Percentiles rank a stretch among this genome's conserved stretches.
Evolutionary conservation across 1,284 basidiomycete genomes (phyloP).

Genomic region (Phylloporus sp.): DNA sequence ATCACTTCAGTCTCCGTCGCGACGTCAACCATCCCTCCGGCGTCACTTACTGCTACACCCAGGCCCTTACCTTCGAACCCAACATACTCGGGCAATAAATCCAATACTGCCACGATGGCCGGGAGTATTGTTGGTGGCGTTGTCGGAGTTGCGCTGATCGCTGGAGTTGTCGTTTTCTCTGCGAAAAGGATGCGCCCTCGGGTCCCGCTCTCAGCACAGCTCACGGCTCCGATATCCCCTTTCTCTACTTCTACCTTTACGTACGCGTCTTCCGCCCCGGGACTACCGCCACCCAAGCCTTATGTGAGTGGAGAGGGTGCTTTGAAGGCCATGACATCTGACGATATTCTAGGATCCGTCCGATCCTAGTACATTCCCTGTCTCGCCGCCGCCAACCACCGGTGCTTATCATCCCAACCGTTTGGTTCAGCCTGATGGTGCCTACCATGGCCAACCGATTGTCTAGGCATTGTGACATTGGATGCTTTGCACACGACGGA

Average conservation of each 20-base stretch:
- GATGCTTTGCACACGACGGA: no score
- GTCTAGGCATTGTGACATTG: no score
- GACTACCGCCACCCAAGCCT: constrained; percentile 33
- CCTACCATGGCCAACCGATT: no score
- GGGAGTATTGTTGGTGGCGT: constrained; percentile 47
- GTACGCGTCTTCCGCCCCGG: constrained; percentile 6
- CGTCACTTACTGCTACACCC: constrained; percentile 12
- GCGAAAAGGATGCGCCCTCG: constrained; percentile 34
- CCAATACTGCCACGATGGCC: constrained; percentile 31
- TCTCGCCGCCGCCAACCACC: neutral
- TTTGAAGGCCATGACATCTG: neutral
- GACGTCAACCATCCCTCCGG: constrained; percentile 4
- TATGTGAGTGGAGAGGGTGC: constrained; percentile 30
- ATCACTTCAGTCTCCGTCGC: neutral
- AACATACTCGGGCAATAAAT: constrained; percentile 1
- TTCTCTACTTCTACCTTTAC: constrained; percentile 5
- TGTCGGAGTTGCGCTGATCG: constrained; percentile 35
- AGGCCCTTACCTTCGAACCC: neutral
- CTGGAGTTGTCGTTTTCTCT: constrained; percentile 30
- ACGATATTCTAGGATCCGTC: constrained; percentile 32
- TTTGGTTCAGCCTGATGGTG: no score
- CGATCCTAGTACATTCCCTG: constrained; percentile 39
- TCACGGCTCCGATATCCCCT: neutral
- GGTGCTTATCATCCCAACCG: no score
- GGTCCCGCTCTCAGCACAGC: constrained; percentile 18